Percentiles rank a stretch among this genome's conserved stretches.
These are phyloP conservation scores for Nematodospora anomalae DNA, from an alignment of 1,139 yeast species.

Conservation along the genomic window DNA sequence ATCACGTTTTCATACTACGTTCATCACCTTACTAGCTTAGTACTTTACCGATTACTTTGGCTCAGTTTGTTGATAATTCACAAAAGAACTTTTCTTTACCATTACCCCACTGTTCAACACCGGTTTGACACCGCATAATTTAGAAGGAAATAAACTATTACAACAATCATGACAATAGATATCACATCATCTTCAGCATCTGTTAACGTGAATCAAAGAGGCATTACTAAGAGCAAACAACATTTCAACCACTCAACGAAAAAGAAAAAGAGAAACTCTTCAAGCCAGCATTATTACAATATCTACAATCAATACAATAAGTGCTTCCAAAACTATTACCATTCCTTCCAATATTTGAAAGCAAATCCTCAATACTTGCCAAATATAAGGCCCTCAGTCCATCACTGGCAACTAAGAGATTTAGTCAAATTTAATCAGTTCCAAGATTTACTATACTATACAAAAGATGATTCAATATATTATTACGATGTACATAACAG, in stretches of 20 bases:
- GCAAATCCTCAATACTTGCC: constrained; percentile 41
- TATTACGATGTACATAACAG: constrained; percentile 20
- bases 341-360: constrained; percentile 38
- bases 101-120: no score
- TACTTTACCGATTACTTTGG: no score
- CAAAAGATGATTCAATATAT: constrained; percentile 34
- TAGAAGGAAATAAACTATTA: no score
- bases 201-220: no score
- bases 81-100: no score
- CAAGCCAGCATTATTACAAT: constrained; percentile 3
- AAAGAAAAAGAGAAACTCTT: constrained; percentile 5
- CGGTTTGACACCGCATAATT: no score
- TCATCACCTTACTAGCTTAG: no score
- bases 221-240: neutral
- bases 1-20: no score
- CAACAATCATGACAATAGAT: neutral
- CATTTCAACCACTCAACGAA: neutral
- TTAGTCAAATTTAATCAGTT: constrained; percentile 50
- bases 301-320: constrained; percentile 24
- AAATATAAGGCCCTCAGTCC: constrained; percentile 33
- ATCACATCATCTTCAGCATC: neutral
- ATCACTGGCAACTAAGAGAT: constrained; percentile 90
- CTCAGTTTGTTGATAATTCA: no score
- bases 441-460: constrained; percentile 33
- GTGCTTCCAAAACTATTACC: constrained; percentile 49